phyloP scores from a whole-genome alignment of 2,329 filamentous ascomycete genomes.

The Exserohilum turcica region DNA sequence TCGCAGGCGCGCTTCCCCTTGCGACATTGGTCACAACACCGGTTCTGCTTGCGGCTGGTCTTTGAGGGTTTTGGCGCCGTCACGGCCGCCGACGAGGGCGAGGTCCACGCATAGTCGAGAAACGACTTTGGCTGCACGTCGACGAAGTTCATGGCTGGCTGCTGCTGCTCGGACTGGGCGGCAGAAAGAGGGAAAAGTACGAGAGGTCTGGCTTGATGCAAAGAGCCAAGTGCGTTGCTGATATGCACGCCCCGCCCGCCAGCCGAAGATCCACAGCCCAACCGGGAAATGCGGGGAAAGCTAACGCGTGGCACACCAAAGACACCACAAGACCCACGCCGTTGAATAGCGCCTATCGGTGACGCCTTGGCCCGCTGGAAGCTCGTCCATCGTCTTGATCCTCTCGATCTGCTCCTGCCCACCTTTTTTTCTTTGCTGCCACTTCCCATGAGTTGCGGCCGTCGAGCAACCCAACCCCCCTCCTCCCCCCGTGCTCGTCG shows the following conservation, averaged over 20 bases:
- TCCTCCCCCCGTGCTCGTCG: neutral
- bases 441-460: neutral
- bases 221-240: conserved; percentile 22
- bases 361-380: neutral
- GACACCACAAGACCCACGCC: neutral
- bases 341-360: neutral
- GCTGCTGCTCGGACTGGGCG: conserved; percentile 30
- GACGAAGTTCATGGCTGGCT: conserved; percentile 46
- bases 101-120: conserved; percentile 46
- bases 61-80: conserved; percentile 35
- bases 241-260: conserved; percentile 40
- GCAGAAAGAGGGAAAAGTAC: conserved; percentile 36
- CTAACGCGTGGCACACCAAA: conserved; percentile 22
- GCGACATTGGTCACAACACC: conserved; percentile 55
- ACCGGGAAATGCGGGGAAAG: conserved; percentile 37
- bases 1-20: conserved; percentile 55
- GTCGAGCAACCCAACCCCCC: neutral
- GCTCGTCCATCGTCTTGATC: neutral
- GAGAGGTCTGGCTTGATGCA: conserved; percentile 19
- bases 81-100: conserved; percentile 32
- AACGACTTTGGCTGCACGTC: conserved; percentile 45
- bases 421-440: neutral
- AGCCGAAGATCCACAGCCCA: conserved; percentile 24
- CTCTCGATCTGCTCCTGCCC: neutral
- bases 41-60: conserved; percentile 49